Percentiles rank a stretch among this genome's conserved stretches.
These are phyloP conservation scores for Cladosporium halotolerans DNA, from an alignment of 2,329 filamentous ascomycete genomes.

Conservation along the genomic window DNA sequence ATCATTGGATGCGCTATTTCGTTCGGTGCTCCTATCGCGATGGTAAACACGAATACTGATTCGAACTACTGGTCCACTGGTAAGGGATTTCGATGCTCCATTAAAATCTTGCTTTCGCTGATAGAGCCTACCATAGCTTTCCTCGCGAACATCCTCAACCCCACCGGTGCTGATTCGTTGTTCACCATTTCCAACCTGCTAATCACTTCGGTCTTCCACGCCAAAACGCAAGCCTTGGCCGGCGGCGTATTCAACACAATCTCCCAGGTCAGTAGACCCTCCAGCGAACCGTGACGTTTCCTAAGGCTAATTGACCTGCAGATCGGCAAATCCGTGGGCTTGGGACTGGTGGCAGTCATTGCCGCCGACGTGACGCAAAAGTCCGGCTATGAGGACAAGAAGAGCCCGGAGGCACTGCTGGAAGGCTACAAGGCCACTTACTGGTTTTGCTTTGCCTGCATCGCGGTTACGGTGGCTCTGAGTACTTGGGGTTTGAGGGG, in stretches of 20 bases:
- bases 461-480: slow-evolving; percentile 27
- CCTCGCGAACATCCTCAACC: slow-evolving; percentile 37
- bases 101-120: background rate
- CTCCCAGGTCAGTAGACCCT: slow-evolving; percentile 13
- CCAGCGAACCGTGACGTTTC: too few species aligned
- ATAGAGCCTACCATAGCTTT: slow-evolving; percentile 30
- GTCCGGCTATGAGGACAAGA: slow-evolving; percentile 23
- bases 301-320: slow-evolving; percentile 18
- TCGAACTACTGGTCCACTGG: slow-evolving; percentile 42
- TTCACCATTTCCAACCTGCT: slow-evolving; percentile 41
- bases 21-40: slow-evolving; percentile 36
- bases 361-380: slow-evolving; percentile 25
- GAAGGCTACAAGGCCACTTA: slow-evolving; percentile 38
- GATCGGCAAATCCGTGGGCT: slow-evolving; percentile 36
- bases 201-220: slow-evolving; percentile 38
- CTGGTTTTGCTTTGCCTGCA: slow-evolving; percentile 37
- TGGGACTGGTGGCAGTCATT: slow-evolving; percentile 35
- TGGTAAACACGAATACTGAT: slow-evolving; percentile 40
- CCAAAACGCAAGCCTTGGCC: slow-evolving; percentile 37
- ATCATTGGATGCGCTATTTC: slow-evolving; percentile 32
- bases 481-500: slow-evolving; percentile 36
- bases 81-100: background rate
- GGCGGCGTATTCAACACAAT: slow-evolving; percentile 43
- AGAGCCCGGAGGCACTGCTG: slow-evolving; percentile 32
- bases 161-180: slow-evolving; percentile 38